Percentiles rank a stretch among this genome's conserved stretches.
Evolutionary conservation across 192 early-diverging fungal species (phyloP).

Genomic region (Coemansia sp.): DNA sequence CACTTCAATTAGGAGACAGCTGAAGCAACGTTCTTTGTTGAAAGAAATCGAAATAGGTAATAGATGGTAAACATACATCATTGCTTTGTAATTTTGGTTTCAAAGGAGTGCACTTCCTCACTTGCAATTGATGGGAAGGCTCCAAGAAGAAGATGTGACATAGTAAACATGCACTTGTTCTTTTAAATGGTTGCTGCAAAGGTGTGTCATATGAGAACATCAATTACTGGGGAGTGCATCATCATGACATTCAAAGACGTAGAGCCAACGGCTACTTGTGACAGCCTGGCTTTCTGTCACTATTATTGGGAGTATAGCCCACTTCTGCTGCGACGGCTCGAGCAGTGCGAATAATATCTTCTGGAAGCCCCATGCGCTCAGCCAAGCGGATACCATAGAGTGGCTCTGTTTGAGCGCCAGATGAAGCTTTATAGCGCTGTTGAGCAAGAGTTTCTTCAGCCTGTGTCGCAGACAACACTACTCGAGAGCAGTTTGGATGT

Average conservation of each 20-base stretch:
- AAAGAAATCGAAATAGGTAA: background rate
- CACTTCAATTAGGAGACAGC: background rate
- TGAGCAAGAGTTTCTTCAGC: background rate
- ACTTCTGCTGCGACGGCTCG: slow-evolving; percentile 47
- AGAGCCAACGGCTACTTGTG: no score
- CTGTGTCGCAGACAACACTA: slow-evolving; percentile 29
- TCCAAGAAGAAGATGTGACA: no score
- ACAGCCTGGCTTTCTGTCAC: background rate
- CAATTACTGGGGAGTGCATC: no score
- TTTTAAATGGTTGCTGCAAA: background rate
- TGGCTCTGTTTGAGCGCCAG: slow-evolving; percentile 25
- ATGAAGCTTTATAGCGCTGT: slow-evolving; percentile 21
- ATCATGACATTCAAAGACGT: no score
- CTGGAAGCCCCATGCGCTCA: slow-evolving; percentile 31
- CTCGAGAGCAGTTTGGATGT: slow-evolving; percentile 55
- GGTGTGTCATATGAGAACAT: background rate
- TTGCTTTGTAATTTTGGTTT: no score
- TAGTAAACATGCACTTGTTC: background rate
- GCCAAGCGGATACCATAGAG: slow-evolving; percentile 54
- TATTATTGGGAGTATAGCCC: background rate
- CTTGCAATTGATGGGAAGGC: no score
- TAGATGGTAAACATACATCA: no score
- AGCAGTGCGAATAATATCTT: slow-evolving; percentile 32
- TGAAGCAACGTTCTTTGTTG: background rate
- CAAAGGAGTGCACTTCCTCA: no score